Conservation (phyloP, 441 rosid species). For the Biscutella laevigata region DNA sequence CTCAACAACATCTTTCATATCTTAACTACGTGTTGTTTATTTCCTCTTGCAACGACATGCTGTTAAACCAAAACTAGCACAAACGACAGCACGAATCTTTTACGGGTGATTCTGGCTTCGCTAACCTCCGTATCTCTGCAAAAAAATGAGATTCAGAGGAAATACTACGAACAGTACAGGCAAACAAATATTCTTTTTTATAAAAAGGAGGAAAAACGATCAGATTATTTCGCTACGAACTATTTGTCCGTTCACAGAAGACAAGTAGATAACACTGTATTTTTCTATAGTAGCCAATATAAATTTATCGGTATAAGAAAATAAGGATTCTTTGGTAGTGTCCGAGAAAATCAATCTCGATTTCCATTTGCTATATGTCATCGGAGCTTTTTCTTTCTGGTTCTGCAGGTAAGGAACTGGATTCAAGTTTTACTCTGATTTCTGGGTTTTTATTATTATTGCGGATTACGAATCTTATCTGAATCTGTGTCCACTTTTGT, state of each 20-base stretch:
- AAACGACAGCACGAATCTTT: background rate
- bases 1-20: too few species aligned
- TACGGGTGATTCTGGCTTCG: slow-evolving; percentile 10
- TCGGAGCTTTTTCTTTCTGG: background rate
- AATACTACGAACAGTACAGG: slow-evolving; percentile 6
- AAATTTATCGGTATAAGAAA: background rate
- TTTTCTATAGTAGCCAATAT: too few species aligned
- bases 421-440: slow-evolving; percentile 3
- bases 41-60: background rate
- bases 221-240: too few species aligned
- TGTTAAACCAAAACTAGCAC: background rate
- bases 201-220: background rate
- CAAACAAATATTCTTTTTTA: background rate
- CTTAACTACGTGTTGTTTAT: slow-evolving; percentile 7
- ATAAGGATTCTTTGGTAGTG: slow-evolving; percentile 2
- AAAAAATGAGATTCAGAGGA: slow-evolving; percentile 11
- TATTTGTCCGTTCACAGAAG: too few species aligned
- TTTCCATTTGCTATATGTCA: background rate
- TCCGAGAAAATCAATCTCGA: background rate
- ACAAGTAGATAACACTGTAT: background rate
- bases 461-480: slow-evolving; percentile 12
- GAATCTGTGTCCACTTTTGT: slow-evolving; percentile 13
- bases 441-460: background rate
- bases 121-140: slow-evolving; percentile 16
- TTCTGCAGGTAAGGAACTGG: slow-evolving; percentile 14